Conservation (phyloP, 2,329 filamentous ascomycete genomes). For the Tolypocladium endophyticum region DNA sequence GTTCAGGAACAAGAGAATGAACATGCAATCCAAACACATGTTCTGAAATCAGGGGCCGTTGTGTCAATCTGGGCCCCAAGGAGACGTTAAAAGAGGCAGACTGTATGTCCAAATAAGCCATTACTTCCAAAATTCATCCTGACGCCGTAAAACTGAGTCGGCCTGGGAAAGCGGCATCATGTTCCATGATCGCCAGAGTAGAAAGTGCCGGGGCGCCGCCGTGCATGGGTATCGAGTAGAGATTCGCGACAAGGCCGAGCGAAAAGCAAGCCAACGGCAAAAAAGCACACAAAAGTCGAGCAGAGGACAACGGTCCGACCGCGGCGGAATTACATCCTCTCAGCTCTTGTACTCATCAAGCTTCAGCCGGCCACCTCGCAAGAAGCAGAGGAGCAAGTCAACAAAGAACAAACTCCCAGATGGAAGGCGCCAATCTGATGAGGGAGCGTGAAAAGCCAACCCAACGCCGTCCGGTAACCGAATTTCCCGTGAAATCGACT, state of each 20-base stretch:
- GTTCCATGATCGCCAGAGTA: not conserved
- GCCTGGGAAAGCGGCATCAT: not conserved
- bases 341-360: constrained; percentile 30
- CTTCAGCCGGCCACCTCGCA: constrained; percentile 35
- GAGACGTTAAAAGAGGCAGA: not conserved
- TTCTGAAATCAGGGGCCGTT: not conserved
- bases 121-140: not conserved
- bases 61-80: not conserved
- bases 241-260: constrained; percentile 7
- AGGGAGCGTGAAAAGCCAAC: constrained; percentile 22
- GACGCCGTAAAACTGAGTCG: not conserved
- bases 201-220: constrained; percentile 9
- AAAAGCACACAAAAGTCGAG: constrained; percentile 13
- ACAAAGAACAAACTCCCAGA: constrained; percentile 29
- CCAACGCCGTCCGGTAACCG: constrained; percentile 16
- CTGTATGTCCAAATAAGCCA: not conserved
- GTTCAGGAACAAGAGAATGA: not conserved
- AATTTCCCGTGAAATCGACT: constrained; percentile 9
- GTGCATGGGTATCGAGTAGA: constrained; percentile 4
- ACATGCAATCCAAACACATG: not conserved
- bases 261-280: constrained; percentile 6
- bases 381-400: constrained; percentile 36
- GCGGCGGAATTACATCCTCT: constrained; percentile 23
- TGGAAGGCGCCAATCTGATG: constrained; percentile 39
- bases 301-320: constrained; percentile 15